Evolutionary conservation across 2,329 filamentous ascomycete species (phyloP).

Genomic region (Dactylellina sp.): DNA sequence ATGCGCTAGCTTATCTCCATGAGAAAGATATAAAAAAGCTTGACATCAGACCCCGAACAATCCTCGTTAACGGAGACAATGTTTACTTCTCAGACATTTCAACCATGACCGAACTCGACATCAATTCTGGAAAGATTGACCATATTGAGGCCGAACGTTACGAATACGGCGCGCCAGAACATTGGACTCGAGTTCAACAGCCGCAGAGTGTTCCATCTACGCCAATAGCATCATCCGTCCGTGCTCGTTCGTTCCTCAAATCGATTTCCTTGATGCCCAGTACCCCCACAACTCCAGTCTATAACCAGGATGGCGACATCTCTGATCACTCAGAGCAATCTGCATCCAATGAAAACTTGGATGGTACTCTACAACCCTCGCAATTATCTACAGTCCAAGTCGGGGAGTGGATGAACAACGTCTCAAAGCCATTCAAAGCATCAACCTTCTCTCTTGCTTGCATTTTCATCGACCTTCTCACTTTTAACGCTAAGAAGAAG

Average conservation of each 20-base stretch:
- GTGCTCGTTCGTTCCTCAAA: conserved; percentile 44
- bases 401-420: conserved; percentile 35
- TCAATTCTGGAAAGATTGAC: conserved; percentile 22
- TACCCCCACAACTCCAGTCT: not conserved
- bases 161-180: conserved; percentile 78
- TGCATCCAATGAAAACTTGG: conserved; percentile 24
- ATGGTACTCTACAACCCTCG: not conserved
- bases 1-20: conserved; percentile 77
- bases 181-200: conserved; percentile 63
- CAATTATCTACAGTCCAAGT: conserved; percentile 14
- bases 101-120: conserved; percentile 36
- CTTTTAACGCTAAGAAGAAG: conserved; percentile 75
- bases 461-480: conserved; percentile 77
- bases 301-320: conserved; percentile 22
- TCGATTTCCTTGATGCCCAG: conserved; percentile 45
- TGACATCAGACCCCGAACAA: conserved; percentile 76
- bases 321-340: conserved; percentile 38
- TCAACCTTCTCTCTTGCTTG: conserved; percentile 80
- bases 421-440: conserved; percentile 62
- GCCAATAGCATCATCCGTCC: conserved; percentile 23
- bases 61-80: conserved; percentile 74
- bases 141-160: conserved; percentile 75
- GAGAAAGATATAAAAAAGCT: conserved; percentile 73
- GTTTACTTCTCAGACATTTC: conserved; percentile 75
- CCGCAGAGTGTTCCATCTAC: conserved; percentile 26